Conservation (phyloP, 768 basidiomycete genomes). For the Suillus plorans region DNA sequence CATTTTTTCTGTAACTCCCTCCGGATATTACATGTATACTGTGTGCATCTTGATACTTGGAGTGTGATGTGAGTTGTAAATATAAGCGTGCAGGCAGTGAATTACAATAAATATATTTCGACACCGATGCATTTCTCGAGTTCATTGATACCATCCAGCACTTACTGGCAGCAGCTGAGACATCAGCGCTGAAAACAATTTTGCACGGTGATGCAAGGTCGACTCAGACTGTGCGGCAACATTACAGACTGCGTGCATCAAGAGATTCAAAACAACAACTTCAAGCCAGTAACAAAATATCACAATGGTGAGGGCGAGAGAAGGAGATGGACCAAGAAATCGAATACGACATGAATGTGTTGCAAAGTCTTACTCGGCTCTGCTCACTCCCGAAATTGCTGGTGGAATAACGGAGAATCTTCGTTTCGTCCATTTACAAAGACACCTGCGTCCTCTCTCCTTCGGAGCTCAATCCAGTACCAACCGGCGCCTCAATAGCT, state of each 20-base stretch:
- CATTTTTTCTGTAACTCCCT: neutral
- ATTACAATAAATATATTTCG: neutral
- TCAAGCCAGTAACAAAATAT: neutral
- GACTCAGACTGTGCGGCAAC: neutral
- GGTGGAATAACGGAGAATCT: neutral
- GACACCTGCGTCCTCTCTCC: neutral
- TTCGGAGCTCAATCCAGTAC: neutral
- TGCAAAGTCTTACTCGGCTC: neutral
- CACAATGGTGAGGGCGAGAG: neutral
- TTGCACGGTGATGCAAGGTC: neutral
- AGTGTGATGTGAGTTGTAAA: neutral
- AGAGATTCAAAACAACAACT: neutral
- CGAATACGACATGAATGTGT: neutral
- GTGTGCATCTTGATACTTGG: neutral
- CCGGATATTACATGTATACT: neutral
- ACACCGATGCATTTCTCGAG: neutral
- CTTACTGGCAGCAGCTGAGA: neutral
- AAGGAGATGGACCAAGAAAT: neutral
- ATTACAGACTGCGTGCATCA: neutral
- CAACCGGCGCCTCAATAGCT: neutral
- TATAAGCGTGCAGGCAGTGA: neutral
- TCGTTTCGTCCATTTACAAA: neutral
- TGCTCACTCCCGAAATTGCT: neutral
- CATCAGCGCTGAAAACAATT: neutral
- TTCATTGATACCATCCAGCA: neutral